Conservation (phyloP, 352 stramenopile genomes). For the Globisporangium cylindrosporum region DNA sequence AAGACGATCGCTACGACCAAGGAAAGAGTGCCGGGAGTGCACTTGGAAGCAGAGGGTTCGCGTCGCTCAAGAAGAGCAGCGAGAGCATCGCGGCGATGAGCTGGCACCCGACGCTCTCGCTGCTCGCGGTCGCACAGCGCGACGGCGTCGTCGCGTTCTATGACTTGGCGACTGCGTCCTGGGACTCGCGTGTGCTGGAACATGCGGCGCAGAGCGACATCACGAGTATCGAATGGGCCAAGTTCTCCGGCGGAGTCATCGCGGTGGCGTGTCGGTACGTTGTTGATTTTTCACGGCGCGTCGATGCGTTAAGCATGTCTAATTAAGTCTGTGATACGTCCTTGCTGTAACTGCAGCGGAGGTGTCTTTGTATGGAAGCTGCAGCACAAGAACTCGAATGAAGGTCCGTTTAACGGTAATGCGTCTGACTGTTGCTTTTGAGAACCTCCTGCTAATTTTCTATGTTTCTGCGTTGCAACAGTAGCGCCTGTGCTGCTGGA, state of each 20-base stretch:
- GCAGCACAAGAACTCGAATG: constrained; percentile 28
- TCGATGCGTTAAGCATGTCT: not conserved
- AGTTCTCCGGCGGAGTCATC: constrained; percentile 51
- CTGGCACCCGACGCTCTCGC: constrained; percentile 52
- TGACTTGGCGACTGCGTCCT: constrained; percentile 45
- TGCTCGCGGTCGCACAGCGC: constrained; percentile 69
- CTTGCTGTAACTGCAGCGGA: constrained; percentile 21
- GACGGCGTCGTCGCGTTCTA: constrained; percentile 73
- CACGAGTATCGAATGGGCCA: constrained; percentile 60
- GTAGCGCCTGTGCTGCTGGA: constrained; percentile 44
- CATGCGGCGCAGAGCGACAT: constrained; percentile 57
- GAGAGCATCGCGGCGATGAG: constrained; percentile 56
- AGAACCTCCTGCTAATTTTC: not conserved
- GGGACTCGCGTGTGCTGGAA: constrained; percentile 62
- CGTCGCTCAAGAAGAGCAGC: constrained; percentile 14
- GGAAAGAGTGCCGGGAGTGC: not conserved
- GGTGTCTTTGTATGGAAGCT: constrained; percentile 76
- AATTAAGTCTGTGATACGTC: not conserved
- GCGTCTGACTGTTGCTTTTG: not conserved
- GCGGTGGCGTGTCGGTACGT: constrained; percentile 61
- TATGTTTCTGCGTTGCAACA: not conserved
- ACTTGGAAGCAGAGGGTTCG: constrained; percentile 1
- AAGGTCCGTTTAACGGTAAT: constrained; percentile 2
- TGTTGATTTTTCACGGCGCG: not conserved
- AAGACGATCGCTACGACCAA: constrained; percentile 5